Conservation (phyloP, 495 filamentous ascomycete species). For the Aspergillus conjunctus region DNA sequence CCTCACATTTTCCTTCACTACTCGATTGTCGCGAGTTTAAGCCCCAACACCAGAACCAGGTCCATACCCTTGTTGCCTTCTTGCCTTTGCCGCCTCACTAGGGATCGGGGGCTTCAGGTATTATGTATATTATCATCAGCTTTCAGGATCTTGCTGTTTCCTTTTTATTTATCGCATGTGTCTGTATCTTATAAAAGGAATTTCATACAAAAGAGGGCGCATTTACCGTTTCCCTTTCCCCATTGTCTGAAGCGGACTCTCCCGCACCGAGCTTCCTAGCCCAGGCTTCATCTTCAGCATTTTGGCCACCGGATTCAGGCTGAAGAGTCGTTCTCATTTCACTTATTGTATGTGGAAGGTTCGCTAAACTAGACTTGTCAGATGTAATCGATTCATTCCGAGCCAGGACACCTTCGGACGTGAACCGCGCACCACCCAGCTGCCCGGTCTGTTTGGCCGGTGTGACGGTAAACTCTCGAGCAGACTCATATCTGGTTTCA, state of each 20-base stretch:
- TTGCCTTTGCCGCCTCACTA: slow-evolving; percentile 45
- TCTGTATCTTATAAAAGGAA: not conserved
- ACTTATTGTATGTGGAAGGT: slow-evolving; percentile 36
- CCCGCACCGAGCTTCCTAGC: slow-evolving; percentile 38
- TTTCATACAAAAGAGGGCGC: slow-evolving; percentile 20
- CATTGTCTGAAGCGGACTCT: slow-evolving; percentile 22
- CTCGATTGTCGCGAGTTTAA: slow-evolving; percentile 32
- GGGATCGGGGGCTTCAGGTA: slow-evolving; percentile 37
- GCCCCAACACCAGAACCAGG: slow-evolving; percentile 58
- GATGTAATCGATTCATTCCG: not conserved
- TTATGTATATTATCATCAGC: slow-evolving; percentile 53
- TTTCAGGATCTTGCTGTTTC: slow-evolving; percentile 30
- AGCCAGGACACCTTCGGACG: no score
- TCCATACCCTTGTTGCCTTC: slow-evolving; percentile 64
- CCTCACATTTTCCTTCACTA: slow-evolving; percentile 14
- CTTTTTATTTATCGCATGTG: slow-evolving; percentile 23
- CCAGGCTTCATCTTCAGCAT: slow-evolving; percentile 29
- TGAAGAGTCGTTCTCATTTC: slow-evolving; percentile 25
- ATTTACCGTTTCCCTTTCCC: slow-evolving; percentile 40
- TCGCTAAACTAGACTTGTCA: slow-evolving; percentile 18
- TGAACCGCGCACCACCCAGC: slow-evolving; percentile 50
- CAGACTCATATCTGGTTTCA: slow-evolving; percentile 60
- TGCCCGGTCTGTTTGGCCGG: slow-evolving; percentile 61
- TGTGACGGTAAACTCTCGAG: slow-evolving; percentile 47
- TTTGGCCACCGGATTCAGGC: slow-evolving; percentile 10